phyloP scores from a whole-genome alignment of 2,329 filamentous ascomycete species.

The Beauveria caledonica region DNA sequence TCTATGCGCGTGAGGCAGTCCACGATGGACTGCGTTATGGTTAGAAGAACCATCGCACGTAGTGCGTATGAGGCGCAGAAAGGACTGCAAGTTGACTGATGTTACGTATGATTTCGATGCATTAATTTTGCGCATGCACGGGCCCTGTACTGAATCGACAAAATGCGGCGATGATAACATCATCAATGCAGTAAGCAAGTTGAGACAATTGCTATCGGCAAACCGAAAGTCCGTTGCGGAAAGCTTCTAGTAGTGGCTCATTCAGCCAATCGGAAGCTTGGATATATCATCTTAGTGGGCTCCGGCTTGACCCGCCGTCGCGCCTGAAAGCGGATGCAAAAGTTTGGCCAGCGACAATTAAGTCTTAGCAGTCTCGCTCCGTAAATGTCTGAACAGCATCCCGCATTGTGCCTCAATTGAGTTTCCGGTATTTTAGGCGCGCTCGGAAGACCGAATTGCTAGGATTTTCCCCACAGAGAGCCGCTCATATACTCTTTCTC shows the following conservation, averaged over 20 bases:
- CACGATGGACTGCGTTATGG: slow-evolving; percentile 63
- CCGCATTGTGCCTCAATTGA: slow-evolving; percentile 9
- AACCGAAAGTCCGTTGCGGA: not conserved
- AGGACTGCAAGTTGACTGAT: not conserved
- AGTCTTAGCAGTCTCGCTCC: not conserved
- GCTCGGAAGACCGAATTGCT: not conserved
- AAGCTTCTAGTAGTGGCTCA: too few species aligned
- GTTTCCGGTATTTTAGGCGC: not conserved
- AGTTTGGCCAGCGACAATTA: slow-evolving; percentile 10
- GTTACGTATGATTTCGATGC: not conserved
- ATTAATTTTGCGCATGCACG: not conserved
- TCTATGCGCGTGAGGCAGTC: slow-evolving; percentile 42
- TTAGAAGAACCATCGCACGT: slow-evolving; percentile 61
- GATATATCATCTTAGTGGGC: not conserved
- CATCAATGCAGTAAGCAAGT: not conserved
- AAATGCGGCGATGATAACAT: not conserved
- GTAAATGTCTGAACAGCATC: not conserved
- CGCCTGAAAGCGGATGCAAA: slow-evolving; percentile 11
- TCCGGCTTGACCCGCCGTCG: slow-evolving; percentile 11
- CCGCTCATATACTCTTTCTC: not conserved
- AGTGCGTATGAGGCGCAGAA: not conserved
- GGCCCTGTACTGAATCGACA: not conserved
- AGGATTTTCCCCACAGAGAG: not conserved
- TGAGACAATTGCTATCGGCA: not conserved
- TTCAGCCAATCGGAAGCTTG: not conserved